Percentiles rank a stretch among this genome's conserved stretches.
These are phyloP conservation scores for Cutaneotrichosporon daszewskae DNA, from an alignment of 1,284 basidiomycete genomes.

Conservation along the genomic window DNA sequence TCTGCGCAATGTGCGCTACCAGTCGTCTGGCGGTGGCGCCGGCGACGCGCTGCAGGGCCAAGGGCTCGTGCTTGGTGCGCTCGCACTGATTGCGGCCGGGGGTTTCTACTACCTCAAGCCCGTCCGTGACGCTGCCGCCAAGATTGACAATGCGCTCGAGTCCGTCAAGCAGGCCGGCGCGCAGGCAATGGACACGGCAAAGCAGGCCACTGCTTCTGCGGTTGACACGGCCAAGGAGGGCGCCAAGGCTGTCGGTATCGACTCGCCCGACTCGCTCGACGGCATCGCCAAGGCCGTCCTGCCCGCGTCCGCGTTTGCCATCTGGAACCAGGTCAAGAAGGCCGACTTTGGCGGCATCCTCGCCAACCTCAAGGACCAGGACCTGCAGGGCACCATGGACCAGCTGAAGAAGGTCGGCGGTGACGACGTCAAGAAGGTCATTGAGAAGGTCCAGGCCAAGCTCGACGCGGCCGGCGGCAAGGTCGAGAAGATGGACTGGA, in stretches of 20 bases:
- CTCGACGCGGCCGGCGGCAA: conserved; percentile 42
- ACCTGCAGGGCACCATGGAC: conserved; percentile 35
- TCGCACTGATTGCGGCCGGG: conserved; percentile 24
- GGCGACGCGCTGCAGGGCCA: conserved; percentile 2
- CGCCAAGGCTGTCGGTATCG: conserved; percentile 1
- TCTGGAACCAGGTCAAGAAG: conserved; percentile 1
- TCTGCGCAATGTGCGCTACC: no score
- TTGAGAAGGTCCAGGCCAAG: conserved; percentile 38
- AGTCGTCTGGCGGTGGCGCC: neutral
- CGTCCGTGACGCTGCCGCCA: conserved; percentile 37
- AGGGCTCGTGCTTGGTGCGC: conserved; percentile 32
- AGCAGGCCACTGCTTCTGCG: neutral
- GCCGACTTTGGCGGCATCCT: conserved; percentile 32
- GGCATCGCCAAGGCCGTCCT: conserved; percentile 30
- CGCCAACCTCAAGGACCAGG: conserved; percentile 36
- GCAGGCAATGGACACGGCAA: conserved; percentile 4
- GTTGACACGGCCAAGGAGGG: conserved; percentile 5
- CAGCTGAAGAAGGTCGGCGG: conserved; percentile 42
- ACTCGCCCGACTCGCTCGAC: neutral
- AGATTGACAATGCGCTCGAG: conserved; percentile 4
- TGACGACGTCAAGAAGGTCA: conserved; percentile 39
- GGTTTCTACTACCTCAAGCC: conserved; percentile 43
- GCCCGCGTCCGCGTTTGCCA: conserved; percentile 28
- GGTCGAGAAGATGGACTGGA: conserved; percentile 42
- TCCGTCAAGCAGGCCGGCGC: conserved; percentile 1